Percentiles rank a stretch among this genome's conserved stretches.
Evolutionary conservation across 345 rosid species (phyloP).

Genomic region (Kernera saxatilis): DNA sequence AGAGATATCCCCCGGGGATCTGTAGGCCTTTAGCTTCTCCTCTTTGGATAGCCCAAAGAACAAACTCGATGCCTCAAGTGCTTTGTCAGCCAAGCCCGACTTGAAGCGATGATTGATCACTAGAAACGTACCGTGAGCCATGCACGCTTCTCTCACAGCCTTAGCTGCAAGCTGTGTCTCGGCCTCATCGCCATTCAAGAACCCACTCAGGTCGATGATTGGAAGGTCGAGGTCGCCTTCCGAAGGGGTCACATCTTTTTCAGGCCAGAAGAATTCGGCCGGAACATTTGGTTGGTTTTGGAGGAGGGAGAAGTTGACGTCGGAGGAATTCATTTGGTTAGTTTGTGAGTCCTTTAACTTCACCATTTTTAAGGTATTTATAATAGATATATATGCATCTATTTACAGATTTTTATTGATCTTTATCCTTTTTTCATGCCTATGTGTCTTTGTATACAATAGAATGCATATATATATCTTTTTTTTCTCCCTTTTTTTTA

Average conservation of each 20-base stretch:
- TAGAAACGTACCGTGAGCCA: constrained; percentile 56
- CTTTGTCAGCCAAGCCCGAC: constrained; percentile 30
- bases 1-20: constrained; percentile 22
- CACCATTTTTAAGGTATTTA: background rate
- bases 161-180: constrained; percentile 29
- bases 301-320: constrained; percentile 23
- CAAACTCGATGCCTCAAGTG: constrained; percentile 22
- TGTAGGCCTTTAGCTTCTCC: constrained; percentile 31
- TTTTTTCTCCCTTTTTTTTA: too few species aligned
- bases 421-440: background rate
- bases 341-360: background rate
- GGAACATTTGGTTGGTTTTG: constrained; percentile 30
- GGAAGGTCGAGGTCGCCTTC: constrained; percentile 41
- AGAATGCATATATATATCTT: too few species aligned
- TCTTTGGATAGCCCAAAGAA: constrained; percentile 35
- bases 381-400: background rate
- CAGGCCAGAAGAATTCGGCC: constrained; percentile 41
- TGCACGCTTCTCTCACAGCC: constrained; percentile 41
- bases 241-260: constrained; percentile 27
- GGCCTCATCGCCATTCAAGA: constrained; percentile 36
- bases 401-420: background rate
- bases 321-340: background rate
- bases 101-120: constrained; percentile 61
- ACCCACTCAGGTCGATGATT: constrained; percentile 41
- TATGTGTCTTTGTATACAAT: too few species aligned